Conservation (phyloP, 805 yeast genomes). For the Lipomyces oligophaga region DNA sequence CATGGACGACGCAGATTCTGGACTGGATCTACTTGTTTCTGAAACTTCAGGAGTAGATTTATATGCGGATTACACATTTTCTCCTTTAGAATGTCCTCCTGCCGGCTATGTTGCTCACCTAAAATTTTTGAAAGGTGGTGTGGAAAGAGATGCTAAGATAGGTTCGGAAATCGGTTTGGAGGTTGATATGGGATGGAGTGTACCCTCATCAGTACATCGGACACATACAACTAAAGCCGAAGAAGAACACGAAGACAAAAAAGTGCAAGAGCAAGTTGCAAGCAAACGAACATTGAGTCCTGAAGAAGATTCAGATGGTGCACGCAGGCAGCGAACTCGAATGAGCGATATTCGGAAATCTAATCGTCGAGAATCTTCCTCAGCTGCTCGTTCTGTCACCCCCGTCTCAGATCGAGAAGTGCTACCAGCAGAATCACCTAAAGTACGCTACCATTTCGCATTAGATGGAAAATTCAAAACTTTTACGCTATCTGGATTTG, state of each 20-base stretch:
- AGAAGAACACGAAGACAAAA: not conserved
- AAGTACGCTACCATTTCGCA: slow-evolving; percentile 24
- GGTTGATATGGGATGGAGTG: slow-evolving; percentile 24
- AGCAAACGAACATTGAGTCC: not conserved
- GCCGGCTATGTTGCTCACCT: slow-evolving; percentile 12
- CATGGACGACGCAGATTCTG: slow-evolving; percentile 3
- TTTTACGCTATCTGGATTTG: slow-evolving; percentile 13
- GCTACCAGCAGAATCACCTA: slow-evolving; percentile 2
- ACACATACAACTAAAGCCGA: not conserved
- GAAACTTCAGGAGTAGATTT: slow-evolving; percentile 1
- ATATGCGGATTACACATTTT: slow-evolving; percentile 9
- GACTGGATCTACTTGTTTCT: not conserved
- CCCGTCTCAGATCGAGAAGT: slow-evolving; percentile 8
- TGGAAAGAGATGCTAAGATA: slow-evolving; percentile 6
- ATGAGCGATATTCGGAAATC: too few relatives aligned
- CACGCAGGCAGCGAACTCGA: too few relatives aligned
- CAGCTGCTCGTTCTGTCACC: slow-evolving; percentile 7
- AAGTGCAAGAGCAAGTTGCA: not conserved
- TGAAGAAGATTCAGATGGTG: too few relatives aligned
- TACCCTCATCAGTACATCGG: slow-evolving; percentile 2
- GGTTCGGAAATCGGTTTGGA: slow-evolving; percentile 17
- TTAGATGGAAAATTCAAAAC: slow-evolving; percentile 17
- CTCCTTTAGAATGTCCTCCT: slow-evolving; percentile 17
- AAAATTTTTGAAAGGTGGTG: slow-evolving; percentile 5
- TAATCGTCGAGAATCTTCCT: not conserved